phyloP scores from a whole-genome alignment of 2,329 filamentous ascomycete genomes.

The Aspergillus udagawae region DNA sequence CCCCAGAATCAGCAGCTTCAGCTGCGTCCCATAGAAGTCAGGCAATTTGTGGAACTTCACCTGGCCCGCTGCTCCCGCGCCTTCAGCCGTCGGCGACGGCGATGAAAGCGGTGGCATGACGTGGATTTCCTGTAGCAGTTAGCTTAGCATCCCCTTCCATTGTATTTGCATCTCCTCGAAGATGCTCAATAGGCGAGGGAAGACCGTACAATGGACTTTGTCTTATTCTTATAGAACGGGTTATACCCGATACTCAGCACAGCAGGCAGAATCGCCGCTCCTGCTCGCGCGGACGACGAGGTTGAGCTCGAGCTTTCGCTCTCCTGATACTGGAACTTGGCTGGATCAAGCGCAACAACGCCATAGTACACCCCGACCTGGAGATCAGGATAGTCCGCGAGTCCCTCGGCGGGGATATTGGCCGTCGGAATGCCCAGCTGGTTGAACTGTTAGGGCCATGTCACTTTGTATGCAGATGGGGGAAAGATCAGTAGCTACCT shows the following conservation, averaged over 20 bases:
- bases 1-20: conserved; percentile 77
- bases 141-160: background rate
- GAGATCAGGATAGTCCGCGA: conserved; percentile 59
- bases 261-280: conserved; percentile 65
- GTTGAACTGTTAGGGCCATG: background rate
- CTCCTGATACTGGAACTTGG: conserved; percentile 24
- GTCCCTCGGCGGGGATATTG: conserved; percentile 68
- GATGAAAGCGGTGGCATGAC: conserved; percentile 69
- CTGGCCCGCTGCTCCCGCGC: conserved; percentile 7
- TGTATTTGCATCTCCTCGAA: no score
- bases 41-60: conserved; percentile 41
- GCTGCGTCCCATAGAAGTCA: conserved; percentile 81
- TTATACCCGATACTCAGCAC: conserved; percentile 97
- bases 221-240: conserved; percentile 91
- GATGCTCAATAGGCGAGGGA: background rate
- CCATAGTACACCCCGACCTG: conserved; percentile 90
- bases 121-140: conserved; percentile 64
- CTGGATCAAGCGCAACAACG: conserved; percentile 68
- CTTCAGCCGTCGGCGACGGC: conserved; percentile 30
- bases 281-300: no score
- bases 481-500: conserved; percentile 51
- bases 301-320: no score
- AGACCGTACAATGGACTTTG: conserved; percentile 64
- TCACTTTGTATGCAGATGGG: no score
- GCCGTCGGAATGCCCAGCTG: conserved; percentile 95